Evolutionary conservation across 2,329 filamentous ascomycete genomes (phyloP).

Genomic region (Neurospora crassa): DNA sequence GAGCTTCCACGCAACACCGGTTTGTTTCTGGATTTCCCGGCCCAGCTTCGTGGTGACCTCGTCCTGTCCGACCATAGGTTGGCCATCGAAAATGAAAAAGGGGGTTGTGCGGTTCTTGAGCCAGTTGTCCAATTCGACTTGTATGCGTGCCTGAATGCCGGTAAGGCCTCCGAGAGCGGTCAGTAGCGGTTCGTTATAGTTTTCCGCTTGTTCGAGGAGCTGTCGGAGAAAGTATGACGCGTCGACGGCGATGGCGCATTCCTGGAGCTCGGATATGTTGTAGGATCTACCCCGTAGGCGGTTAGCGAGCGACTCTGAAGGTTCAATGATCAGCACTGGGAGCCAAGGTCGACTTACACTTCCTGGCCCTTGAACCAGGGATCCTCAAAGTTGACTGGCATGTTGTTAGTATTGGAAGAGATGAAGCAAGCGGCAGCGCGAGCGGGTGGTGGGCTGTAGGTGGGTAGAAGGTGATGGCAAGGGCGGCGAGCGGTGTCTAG

Average conservation of each 20-base stretch:
- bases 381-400: background rate
- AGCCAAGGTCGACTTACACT: constrained; percentile 16
- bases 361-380: constrained; percentile 29
- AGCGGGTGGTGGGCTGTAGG: background rate
- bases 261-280: constrained; percentile 57
- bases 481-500: background rate
- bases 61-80: constrained; percentile 69
- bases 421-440: background rate
- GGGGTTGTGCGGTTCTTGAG: constrained; percentile 61
- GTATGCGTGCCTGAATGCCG: constrained; percentile 65
- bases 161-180: constrained; percentile 84
- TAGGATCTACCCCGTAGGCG: background rate
- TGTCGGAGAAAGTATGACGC: constrained; percentile 74
- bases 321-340: background rate
- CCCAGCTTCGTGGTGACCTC: constrained; percentile 56
- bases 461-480: background rate
- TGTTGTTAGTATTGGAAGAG: background rate
- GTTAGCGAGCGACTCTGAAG: background rate
- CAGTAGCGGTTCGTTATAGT: constrained; percentile 76
- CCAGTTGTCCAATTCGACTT: constrained; percentile 66
- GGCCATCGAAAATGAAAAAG: constrained; percentile 85
- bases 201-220: constrained; percentile 60
- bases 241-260: constrained; percentile 72
- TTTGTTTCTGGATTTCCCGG: constrained; percentile 57
- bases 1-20: constrained; percentile 73